phyloP scores from a whole-genome alignment of 306 rosid species.

The Cucumis hystrix region DNA sequence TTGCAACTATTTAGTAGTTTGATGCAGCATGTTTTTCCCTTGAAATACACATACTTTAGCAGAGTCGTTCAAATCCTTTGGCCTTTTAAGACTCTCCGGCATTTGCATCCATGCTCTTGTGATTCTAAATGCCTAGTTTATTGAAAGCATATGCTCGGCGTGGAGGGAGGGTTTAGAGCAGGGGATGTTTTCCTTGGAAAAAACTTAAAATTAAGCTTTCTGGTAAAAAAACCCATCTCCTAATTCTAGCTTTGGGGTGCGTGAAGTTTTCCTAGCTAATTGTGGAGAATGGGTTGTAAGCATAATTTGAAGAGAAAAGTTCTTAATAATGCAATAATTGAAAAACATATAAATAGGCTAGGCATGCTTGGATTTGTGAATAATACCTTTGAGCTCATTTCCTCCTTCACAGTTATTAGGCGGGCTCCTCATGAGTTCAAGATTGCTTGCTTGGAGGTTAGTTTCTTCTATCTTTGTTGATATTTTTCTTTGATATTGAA shows the following conservation, averaged over 20 bases:
- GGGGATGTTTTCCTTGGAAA: too few relatives aligned
- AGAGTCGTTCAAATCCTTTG: not conserved
- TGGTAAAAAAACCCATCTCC: not conserved
- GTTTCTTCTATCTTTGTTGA: slow-evolving; percentile 15
- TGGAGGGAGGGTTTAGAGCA: too few relatives aligned
- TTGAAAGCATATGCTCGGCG: not conserved
- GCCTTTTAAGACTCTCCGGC: not conserved
- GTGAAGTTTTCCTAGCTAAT: not conserved
- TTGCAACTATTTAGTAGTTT: not conserved
- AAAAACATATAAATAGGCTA: not conserved
- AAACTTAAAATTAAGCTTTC: not conserved
- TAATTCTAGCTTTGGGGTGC: not conserved
- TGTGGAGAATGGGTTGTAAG: not conserved
- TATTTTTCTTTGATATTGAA: not conserved
- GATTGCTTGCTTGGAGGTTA: slow-evolving; percentile 87
- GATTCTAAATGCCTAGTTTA: not conserved
- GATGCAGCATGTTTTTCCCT: not conserved
- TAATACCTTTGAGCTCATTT: not conserved
- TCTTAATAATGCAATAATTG: not conserved
- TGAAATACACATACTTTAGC: not conserved
- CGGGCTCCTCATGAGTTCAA: slow-evolving; percentile 98
- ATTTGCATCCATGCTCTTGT: not conserved
- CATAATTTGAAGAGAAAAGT: not conserved
- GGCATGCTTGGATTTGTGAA: not conserved
- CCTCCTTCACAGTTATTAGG: slow-evolving; percentile 53